Base-by-base conservation (phyloP, 2,329 filamentous ascomycete genomes). In the Colletotrichum caudatum region DNA sequence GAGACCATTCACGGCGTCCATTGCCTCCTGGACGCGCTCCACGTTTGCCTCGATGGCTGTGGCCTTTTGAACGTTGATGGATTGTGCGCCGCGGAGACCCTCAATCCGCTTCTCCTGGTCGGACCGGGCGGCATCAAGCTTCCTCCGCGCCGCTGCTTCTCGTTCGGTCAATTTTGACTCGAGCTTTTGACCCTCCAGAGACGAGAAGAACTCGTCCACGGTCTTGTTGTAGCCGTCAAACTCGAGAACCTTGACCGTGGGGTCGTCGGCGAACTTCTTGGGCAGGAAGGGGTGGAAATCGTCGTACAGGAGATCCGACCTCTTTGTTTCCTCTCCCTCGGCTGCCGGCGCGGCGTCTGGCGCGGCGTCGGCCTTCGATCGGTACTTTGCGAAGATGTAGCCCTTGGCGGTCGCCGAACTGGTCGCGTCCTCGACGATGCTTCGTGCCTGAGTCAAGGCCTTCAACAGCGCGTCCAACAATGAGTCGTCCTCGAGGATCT, bases 161-260 rank as follows among this genome's bases (percentile, higher is more conserved):
- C 92, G 90, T 80, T 98, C 95, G 5, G 90, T 90, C 5, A 98
- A 83, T 64, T 91, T 89, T 1, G 94, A 97, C 80, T 97, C 93
- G 1, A 98, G 86, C 79, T 94, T 97, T 79, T 98, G 95, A 0
- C 95, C 94, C 82, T 99, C 96, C 35, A 98, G 89, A 0, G 95
- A 98, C 0, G 96, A 98, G 80, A 97, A 98, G 83, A 98, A 99
- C 75, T 97, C 94, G 78, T 99, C 96, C 0, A 97, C 94, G 0
- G 94, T 96, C 78, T 92, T 93, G 80, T 98, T 98, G 84, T 97
- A 98, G 12, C 91, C 92, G 8, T 94, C 88, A 75, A 95, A 94
- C 65, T 93, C 89, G 16, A 98, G 78, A 20, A 97, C 89, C 3
- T 89, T 88, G 33, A 91, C 88, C 0, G 86, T 83, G 0, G 90